These are phyloP conservation scores for Auricularia cornea DNA, from an alignment of 768 basidiomycete genomes.

Conservation along the genomic window DNA sequence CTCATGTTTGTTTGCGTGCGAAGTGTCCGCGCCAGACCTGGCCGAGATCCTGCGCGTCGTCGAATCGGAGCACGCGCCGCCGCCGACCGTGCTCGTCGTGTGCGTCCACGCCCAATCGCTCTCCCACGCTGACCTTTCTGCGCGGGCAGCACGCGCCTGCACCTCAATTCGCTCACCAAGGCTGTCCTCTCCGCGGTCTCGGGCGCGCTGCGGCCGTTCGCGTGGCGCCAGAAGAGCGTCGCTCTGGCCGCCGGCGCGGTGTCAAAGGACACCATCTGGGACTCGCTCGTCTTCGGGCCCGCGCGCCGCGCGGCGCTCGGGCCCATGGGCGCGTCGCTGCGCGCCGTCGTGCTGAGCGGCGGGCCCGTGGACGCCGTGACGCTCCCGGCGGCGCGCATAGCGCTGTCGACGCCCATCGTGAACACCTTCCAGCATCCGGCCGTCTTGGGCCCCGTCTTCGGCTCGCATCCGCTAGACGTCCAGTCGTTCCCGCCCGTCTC, in stretches of 20 bases:
- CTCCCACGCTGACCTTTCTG: neutral
- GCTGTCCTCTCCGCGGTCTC: constrained; percentile 49
- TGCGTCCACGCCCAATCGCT: constrained; percentile 10
- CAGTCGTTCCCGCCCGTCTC: constrained; percentile 50
- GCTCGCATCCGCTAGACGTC: constrained; percentile 77
- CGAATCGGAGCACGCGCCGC: constrained; percentile 9
- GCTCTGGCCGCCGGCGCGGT: constrained; percentile 65
- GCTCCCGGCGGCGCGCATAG: constrained; percentile 58
- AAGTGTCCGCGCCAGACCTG: constrained; percentile 8
- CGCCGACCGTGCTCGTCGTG: constrained; percentile 69
- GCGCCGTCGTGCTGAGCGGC: constrained; percentile 64
- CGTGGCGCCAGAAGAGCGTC: constrained; percentile 70
- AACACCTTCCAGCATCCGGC: constrained; percentile 52
- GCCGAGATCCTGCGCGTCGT: constrained; percentile 14
- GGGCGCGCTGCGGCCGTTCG: constrained; percentile 49
- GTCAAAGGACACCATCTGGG: constrained; percentile 77
- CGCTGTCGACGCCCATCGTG: constrained; percentile 70
- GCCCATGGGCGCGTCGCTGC: constrained; percentile 49
- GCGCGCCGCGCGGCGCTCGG: constrained; percentile 56
- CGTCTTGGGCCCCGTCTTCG: constrained; percentile 69
- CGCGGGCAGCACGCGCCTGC: constrained; percentile 33
- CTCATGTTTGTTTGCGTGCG: neutral
- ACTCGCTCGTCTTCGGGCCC: constrained; percentile 63
- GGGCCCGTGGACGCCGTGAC: constrained; percentile 41
- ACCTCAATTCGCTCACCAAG: constrained; percentile 46